Conservation (phyloP, 2,329 filamentous ascomycete genomes). For the Colletotrichum noveboracense region DNA sequence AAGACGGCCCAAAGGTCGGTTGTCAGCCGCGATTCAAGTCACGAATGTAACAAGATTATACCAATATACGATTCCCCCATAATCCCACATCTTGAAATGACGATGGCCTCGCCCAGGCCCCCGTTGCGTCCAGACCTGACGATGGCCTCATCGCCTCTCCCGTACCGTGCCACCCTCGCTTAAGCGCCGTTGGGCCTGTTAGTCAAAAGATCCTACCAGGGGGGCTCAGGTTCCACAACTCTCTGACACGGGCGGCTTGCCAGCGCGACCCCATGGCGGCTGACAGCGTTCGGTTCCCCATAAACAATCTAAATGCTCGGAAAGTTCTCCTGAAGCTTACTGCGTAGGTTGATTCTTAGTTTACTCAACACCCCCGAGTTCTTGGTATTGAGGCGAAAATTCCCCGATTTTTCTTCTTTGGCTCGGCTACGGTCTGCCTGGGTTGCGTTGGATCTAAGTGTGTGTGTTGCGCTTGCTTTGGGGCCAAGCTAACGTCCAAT, state of each 20-base stretch:
- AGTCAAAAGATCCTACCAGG: neutral
- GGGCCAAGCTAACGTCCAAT: neutral
- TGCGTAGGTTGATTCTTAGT: neutral
- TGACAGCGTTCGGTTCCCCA: neutral
- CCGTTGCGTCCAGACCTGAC: neutral
- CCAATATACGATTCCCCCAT: neutral
- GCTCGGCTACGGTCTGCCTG: neutral
- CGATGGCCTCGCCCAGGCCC: neutral
- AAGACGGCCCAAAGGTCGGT: rapidly evolving
- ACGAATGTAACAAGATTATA: neutral
- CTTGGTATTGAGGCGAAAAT: neutral
- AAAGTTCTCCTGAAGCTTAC: neutral
- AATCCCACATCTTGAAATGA: neutral
- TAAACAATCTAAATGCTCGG: neutral
- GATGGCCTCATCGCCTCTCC: neutral
- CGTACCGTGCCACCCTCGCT: neutral
- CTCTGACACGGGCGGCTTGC: neutral
- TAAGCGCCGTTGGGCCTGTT: neutral
- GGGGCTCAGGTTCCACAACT: neutral
- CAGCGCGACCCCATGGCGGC: neutral
- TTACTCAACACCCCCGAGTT: neutral
- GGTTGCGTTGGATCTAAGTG: neutral
- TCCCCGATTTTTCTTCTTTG: neutral
- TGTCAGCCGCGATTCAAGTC: neutral
- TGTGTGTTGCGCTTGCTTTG: neutral